phyloP scores from a whole-genome alignment of 345 rosid genomes.

The Salix arbutifolia region DNA sequence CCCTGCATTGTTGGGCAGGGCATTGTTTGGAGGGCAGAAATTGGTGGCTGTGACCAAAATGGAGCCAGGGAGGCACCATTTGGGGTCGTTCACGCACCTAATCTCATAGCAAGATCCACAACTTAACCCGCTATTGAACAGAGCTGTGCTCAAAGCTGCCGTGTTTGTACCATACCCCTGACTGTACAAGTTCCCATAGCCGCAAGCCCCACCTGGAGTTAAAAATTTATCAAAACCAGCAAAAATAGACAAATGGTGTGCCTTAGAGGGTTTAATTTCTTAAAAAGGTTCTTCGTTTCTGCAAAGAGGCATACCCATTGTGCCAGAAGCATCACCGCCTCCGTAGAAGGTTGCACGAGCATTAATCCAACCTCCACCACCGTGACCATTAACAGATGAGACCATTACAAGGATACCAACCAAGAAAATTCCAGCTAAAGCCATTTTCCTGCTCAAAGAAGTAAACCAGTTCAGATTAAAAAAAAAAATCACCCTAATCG shows the following conservation, averaged over 20 bases:
- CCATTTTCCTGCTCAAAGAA: constrained; percentile 47
- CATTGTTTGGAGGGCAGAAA: constrained; percentile 31
- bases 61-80: constrained; percentile 27
- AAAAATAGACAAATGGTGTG: neutral
- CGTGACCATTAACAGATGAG: constrained; percentile 43
- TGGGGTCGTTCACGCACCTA: constrained; percentile 11
- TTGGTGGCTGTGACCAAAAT: constrained; percentile 29
- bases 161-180: constrained; percentile 30
- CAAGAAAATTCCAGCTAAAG: constrained; percentile 31
- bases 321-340: constrained; percentile 30
- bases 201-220: constrained; percentile 24
- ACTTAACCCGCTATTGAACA: constrained; percentile 24
- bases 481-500: neutral
- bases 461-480: neutral
- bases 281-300: neutral
- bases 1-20: constrained; percentile 23
- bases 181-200: constrained; percentile 24
- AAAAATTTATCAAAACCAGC: neutral
- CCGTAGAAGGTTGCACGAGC: constrained; percentile 30
- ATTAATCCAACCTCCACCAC: constrained; percentile 23
- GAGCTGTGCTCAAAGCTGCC: constrained; percentile 27
- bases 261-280: neutral
- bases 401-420: constrained; percentile 49
- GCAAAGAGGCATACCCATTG: constrained; percentile 19
- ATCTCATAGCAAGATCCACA: constrained; percentile 27